Conservation (phyloP, 2,329 filamentous ascomycete species). For the Trichoderma cornu-damae region DNA sequence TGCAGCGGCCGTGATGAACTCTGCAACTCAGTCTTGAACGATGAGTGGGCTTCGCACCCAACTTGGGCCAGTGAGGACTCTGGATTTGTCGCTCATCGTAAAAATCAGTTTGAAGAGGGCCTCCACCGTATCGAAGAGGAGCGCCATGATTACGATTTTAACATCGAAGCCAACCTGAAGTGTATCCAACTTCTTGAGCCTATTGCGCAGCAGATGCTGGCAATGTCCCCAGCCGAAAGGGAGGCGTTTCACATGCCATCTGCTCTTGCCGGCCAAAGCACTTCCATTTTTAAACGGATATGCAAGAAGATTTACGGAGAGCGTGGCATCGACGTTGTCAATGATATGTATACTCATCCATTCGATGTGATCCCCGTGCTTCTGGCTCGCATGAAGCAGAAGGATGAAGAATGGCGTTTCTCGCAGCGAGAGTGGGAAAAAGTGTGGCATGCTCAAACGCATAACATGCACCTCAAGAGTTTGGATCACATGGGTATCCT, state of each 20-base stretch:
- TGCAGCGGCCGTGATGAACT: conserved; percentile 94
- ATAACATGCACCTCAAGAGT: conserved; percentile 91
- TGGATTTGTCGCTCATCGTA: conserved; percentile 93
- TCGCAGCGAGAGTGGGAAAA: conserved; percentile 98
- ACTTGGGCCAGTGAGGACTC: conserved; percentile 99
- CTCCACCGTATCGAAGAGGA: conserved; percentile 97
- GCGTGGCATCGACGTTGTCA: conserved; percentile 76
- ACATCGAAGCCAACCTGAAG: conserved; percentile 90
- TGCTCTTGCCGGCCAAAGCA: conserved; percentile 85
- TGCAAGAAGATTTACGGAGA: conserved; percentile 98
- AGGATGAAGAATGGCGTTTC: conserved; percentile 96
- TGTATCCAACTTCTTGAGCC: conserved; percentile 96
- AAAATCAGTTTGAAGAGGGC: conserved; percentile 91
- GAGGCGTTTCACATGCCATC: conserved; percentile 71
- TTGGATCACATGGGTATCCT: conserved; percentile 94
- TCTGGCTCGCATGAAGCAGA: conserved; percentile 84
- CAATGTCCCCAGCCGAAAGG: conserved; percentile 68
- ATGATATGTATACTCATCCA: conserved; percentile 78
- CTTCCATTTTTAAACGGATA: conserved; percentile 93
- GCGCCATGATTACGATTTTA: conserved; percentile 96
- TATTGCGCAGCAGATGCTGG: conserved; percentile 82
- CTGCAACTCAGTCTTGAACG: conserved; percentile 88
- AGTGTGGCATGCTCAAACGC: conserved; percentile 94
- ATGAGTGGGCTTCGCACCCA: conserved; percentile 97
- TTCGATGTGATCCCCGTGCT: conserved; percentile 85